Percentiles rank a stretch among this genome's conserved stretches.
Evolutionary conservation across 805 yeast genomes (phyloP).

Genomic region (Candida vartiovaarae): DNA sequence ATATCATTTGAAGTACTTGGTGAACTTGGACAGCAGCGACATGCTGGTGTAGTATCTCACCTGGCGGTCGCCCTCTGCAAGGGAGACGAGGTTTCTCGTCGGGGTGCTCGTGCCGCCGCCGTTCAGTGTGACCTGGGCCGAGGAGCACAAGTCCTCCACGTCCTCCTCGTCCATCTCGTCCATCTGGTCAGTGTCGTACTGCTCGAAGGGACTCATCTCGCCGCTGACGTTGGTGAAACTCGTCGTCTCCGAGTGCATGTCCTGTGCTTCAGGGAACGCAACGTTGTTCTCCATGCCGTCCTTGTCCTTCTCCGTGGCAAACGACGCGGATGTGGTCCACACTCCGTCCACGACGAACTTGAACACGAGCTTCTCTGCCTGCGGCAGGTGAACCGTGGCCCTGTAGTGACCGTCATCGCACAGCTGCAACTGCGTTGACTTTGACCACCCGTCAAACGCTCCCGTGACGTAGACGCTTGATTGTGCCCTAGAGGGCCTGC

Average conservation of each 20-base stretch:
- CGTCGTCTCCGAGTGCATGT: slow-evolving; percentile 10
- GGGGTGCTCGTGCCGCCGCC: slow-evolving; percentile 3
- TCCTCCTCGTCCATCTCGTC: slow-evolving; percentile 10
- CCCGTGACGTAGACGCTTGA: slow-evolving; percentile 49
- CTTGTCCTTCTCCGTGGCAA: slow-evolving; percentile 33
- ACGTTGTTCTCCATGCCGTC: slow-evolving; percentile 48
- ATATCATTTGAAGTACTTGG: slow-evolving; percentile 17
- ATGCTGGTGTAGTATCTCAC: slow-evolving; percentile 18
- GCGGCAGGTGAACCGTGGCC: slow-evolving; percentile 37
- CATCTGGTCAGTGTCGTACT: slow-evolving; percentile 2
- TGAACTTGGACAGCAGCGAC: slow-evolving; percentile 21
- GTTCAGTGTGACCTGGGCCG: slow-evolving; percentile 17
- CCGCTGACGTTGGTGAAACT: slow-evolving; percentile 21
- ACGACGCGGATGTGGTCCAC: slow-evolving; percentile 39
- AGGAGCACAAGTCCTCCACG: slow-evolving; percentile 13
- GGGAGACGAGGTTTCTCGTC: slow-evolving; percentile 5
- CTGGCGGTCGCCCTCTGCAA: slow-evolving; percentile 17
- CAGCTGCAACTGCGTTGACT: slow-evolving; percentile 35
- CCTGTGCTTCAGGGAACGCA: slow-evolving; percentile 21
- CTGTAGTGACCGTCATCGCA: slow-evolving; percentile 33
- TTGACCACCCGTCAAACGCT: slow-evolving; percentile 51
- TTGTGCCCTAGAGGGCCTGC: background rate
- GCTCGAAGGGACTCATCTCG: slow-evolving; percentile 16
- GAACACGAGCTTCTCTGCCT: slow-evolving; percentile 34
- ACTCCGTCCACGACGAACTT: slow-evolving; percentile 53